A percentile compares a stretch with the other conserved stretches of the same genome.
Conservation (phyloP, 129 eudicot species). For the Scalesia atractyloides region DNA sequence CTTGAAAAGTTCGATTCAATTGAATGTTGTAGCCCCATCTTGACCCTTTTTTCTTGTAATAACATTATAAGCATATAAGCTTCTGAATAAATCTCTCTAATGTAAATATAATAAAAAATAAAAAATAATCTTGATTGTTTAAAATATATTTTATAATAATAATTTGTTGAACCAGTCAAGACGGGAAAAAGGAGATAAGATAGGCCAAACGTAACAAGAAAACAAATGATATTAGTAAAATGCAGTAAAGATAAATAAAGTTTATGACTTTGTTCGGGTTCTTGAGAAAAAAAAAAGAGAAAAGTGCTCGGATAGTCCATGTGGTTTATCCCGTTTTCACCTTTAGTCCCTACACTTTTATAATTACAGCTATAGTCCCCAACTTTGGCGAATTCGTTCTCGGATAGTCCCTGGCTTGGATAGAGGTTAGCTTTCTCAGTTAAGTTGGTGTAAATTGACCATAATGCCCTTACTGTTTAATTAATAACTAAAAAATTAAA, state of each 20-base stretch:
- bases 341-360: too few species aligned
- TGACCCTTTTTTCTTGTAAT: constrained; percentile 16
- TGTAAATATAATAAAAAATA: background rate
- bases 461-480: too few species aligned
- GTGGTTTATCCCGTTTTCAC: too few species aligned
- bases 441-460: too few species aligned
- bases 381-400: too few species aligned
- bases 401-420: too few species aligned
- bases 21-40: constrained; percentile 17
- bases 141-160: background rate
- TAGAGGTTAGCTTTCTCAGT: too few species aligned
- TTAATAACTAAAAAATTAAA: too few species aligned
- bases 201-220: background rate
- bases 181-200: background rate
- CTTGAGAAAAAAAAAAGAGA: too few species aligned
- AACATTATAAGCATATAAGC: constrained; percentile 17
- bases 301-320: too few species aligned
- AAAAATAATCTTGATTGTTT: background rate
- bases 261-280: too few species aligned
- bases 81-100: background rate
- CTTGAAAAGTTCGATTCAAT: constrained; percentile 20
- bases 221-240: background rate
- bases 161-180: background rate
- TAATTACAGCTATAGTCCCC: too few species aligned
- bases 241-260: background rate